A percentile compares a stretch with the other conserved stretches of the same genome.
Evolutionary conservation across 208 protist genomes (phyloP).

Genomic region (Crithidia acanthocephali): DNA sequence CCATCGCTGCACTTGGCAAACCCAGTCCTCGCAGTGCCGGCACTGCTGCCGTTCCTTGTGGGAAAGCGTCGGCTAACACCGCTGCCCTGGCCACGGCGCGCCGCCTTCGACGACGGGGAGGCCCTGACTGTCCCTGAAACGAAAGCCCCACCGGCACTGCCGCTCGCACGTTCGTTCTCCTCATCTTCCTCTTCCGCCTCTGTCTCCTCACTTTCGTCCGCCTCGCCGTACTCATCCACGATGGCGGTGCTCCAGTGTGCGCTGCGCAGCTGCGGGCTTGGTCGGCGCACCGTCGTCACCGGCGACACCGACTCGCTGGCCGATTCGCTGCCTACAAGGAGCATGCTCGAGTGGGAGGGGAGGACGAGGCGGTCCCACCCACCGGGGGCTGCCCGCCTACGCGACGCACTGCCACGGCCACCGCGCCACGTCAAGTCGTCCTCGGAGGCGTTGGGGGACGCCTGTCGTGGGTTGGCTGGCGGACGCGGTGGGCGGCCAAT

Average conservation of each 20-base stretch:
- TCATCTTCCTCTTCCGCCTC: constrained; percentile 12
- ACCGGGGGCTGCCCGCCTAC: constrained; percentile 15
- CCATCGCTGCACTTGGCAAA: not conserved
- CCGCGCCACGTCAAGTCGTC: constrained; percentile 5
- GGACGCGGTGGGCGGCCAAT: not conserved
- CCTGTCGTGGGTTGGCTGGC: not conserved
- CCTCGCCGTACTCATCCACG: constrained; percentile 29
- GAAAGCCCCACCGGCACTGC: no score
- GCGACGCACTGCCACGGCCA: not conserved
- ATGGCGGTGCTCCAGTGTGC: constrained; percentile 5
- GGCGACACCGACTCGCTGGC: constrained; percentile 24
- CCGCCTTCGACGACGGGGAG: not conserved
- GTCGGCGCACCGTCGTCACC: not conserved
- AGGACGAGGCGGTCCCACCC: constrained; percentile 31
- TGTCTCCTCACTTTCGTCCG: constrained; percentile 3
- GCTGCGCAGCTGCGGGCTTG: constrained; percentile 4
- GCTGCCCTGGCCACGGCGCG: not conserved
- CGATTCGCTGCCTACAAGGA: constrained; percentile 31
- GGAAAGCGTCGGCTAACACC: no score
- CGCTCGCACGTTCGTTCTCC: no score
- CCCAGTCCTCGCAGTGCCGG: not conserved
- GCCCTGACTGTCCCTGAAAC: no score
- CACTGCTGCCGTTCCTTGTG: not conserved
- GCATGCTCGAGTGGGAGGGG: constrained; percentile 23
- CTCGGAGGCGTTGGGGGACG: not conserved